Percentiles rank a stretch among this genome's conserved stretches.
Evolutionary conservation across 2,329 filamentous ascomycete genomes (phyloP).

Genomic region (Penicillium sp.): DNA sequence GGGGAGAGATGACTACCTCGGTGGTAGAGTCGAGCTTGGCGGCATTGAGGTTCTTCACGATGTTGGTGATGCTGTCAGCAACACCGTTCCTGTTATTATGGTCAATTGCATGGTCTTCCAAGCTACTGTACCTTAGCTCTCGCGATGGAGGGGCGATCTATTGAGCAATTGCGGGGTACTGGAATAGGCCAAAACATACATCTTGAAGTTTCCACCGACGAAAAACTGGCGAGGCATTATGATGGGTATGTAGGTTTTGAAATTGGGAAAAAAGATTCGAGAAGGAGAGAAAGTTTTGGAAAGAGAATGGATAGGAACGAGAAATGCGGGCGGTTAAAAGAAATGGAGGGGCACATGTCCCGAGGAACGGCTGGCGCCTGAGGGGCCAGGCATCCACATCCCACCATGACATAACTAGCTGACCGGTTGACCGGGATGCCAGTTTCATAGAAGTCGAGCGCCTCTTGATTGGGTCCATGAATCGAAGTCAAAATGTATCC

Average conservation of each 20-base stretch:
- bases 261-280: slow-evolving; percentile 8
- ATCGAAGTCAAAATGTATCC: not conserved
- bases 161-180: slow-evolving; percentile 33
- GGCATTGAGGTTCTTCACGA: slow-evolving; percentile 85
- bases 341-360: slow-evolving; percentile 30
- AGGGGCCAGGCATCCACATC: slow-evolving; percentile 8
- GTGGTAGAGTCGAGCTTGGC: slow-evolving; percentile 64
- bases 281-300: slow-evolving; percentile 15
- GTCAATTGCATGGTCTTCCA: slow-evolving; percentile 22
- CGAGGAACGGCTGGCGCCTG: slow-evolving; percentile 19
- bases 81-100: slow-evolving; percentile 78
- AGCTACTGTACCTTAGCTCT: slow-evolving; percentile 14
- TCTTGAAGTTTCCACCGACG: slow-evolving; percentile 99
- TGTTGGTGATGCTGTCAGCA: slow-evolving; percentile 83
- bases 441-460: not conserved
- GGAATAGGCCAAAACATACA: slow-evolving; percentile 61
- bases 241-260: slow-evolving; percentile 38
- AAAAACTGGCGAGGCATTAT: slow-evolving; percentile 96
- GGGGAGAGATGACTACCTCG: slow-evolving; percentile 96
- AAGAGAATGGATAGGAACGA: slow-evolving; percentile 16
- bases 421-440: slow-evolving; percentile 8
- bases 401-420: slow-evolving; percentile 20
- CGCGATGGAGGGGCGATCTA: slow-evolving; percentile 32
- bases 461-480: not conserved
- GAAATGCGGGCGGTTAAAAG: slow-evolving; percentile 17